Base-by-base conservation (phyloP, 2,329 filamentous ascomycete species). In the Pyrenophora teres region DNA sequence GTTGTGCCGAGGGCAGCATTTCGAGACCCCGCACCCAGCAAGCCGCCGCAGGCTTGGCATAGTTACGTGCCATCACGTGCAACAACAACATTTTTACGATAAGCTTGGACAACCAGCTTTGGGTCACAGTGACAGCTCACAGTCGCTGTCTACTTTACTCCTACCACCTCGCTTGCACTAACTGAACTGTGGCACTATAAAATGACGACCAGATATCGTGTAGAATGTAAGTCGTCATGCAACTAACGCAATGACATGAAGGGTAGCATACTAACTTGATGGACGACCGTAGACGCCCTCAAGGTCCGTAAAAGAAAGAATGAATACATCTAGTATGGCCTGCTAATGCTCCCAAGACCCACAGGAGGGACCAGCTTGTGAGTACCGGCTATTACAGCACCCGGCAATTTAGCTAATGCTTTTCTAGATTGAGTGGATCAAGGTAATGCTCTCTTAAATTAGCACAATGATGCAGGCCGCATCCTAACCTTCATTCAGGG, bases 281-380 rank as follows among this genome's bases (percentile, higher is more conserved):
- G 40, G 16, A 10, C 21, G 35, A 12, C 32, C 33, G 27, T 48
- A 87, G 85, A 88, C 78, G 83, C 84, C 23, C 80, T 87, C 66
- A 86, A 86, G 80, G 83, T 84, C 69, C 56, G 77, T 69, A 35
- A 27, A 39, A n/a, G 23, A 25, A 15, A 35, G 21, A 30, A n/a
- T 13, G 8, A 33, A 21, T 25, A 16, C 6, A 16, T 9, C 18
- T 18, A 23, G 4, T 12, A 16, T 40, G 10, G 3, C 15, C 10
- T 9, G 51, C 62, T 67, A 42, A 68, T 48, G 43, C 8, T 13
- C 7, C n/a, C 8, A 85, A 96, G 83, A 93, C 92, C 45, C 92
- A 97, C 78, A 85, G 92, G 48, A 82, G 92, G 71, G 92, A 97
- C 73, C 92, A 97, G 74, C 85, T 97, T 67, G 91, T 92, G 75